Evolutionary conservation across 2,329 filamentous ascomycete species (phyloP), one percentile per base, ranked within the genome.

Genomic region (Elsinoe perseae): DNA sequence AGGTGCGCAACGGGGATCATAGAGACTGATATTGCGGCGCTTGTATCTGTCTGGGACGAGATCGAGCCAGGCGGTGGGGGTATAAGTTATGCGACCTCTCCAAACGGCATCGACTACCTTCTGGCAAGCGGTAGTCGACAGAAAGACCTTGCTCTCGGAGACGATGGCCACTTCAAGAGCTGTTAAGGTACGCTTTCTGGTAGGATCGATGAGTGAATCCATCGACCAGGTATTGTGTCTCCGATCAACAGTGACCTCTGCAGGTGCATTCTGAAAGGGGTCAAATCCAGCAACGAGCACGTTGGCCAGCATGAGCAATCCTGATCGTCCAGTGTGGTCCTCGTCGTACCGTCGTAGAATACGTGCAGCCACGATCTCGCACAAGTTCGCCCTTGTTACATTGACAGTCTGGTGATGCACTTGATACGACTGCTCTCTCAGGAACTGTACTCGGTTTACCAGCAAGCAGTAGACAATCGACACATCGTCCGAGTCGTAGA

Each of bases 41-140:
- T 93, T 93, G 75, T 93, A 95, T 63, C 86, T 83, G 67, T 93
- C 89, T 0, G 89, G 88, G 48, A 95, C 82, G 58, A 95, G 86
- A 68, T 93, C 86, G 68, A 92, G 82, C 67, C 89, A 90, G 0
- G 84, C 83, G 0, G 84, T 88, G 0, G 89, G 89, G 1, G 88
- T 92, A 66, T 93, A 93, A 32, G 90, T 84, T 59, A 95, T 80
- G 30, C 86, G 79, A 4, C 89, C 89, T 38, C 85, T 82, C 65
- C 92, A 93, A 44, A 95, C 89, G 50, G 87, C 88, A 62, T 87
- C 82, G 27, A 93, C 85, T 18, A 95, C 86, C 70, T 86, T 87
- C 67, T 91, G 86, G 60, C 86, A 91, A 2, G 88, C 85, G 0
- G 86, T 86, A 38, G 86, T 85, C 68, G 83, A 84, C 30, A 93